phyloP scores from a whole-genome alignment of 169 alveolate genomes.

The Cryptosporidium parvum region DNA sequence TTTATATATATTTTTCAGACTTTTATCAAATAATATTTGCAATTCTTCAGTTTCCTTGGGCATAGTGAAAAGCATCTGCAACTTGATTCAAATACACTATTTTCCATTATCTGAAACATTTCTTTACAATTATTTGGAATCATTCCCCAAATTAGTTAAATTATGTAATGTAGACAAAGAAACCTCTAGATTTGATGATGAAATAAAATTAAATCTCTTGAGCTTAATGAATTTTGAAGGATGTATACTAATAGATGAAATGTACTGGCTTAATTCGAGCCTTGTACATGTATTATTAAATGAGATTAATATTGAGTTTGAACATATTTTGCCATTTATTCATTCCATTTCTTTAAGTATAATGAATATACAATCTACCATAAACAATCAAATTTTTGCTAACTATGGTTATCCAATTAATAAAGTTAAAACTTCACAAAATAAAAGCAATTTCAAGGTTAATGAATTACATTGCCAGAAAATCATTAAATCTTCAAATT shows the following conservation, averaged over 20 bases:
- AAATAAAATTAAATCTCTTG: not conserved
- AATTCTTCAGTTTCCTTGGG: slow-evolving; percentile 9
- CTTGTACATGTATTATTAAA: slow-evolving; percentile 4
- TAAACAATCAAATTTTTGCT: not conserved
- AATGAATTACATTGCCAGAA: not conserved
- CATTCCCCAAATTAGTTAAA: slow-evolving; percentile 53
- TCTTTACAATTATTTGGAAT: slow-evolving; percentile 34
- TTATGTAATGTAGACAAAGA: not conserved
- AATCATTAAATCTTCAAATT: not conserved
- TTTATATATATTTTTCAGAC: not conserved
- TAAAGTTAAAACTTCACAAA: not conserved
- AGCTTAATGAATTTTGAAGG: not conserved
- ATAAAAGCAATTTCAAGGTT: not conserved
- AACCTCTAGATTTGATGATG: not conserved
- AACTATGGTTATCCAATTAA: not conserved
- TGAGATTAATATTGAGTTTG: not conserved
- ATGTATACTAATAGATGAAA: slow-evolving; percentile 10
- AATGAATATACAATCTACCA: slow-evolving; percentile 11
- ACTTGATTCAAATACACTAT: slow-evolving; percentile 30
- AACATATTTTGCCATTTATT: slow-evolving; percentile 42
- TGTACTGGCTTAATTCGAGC: slow-evolving; percentile 34
- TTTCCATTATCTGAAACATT: slow-evolving; percentile 15
- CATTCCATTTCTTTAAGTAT: slow-evolving; percentile 18
- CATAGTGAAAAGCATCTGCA: slow-evolving; percentile 14
- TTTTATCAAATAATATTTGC: slow-evolving; percentile 10